Conservation (phyloP, 1,139 yeast species). For the Saccharomycopsis hybrid region DNA sequence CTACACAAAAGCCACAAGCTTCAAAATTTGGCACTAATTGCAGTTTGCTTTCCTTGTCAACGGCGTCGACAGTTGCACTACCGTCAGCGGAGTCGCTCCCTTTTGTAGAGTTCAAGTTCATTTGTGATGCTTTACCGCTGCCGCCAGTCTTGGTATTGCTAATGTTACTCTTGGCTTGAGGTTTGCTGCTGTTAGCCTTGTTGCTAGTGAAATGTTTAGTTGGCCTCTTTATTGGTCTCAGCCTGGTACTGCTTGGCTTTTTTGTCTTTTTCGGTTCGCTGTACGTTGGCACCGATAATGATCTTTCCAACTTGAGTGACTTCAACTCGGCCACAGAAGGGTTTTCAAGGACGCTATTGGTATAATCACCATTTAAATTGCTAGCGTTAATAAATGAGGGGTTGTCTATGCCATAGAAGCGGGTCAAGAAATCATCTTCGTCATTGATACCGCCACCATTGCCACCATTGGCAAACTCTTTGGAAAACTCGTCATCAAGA, state of each 20-base stretch:
- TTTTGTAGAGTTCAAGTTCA: too few relatives aligned
- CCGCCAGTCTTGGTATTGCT: background rate
- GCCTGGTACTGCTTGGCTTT: background rate
- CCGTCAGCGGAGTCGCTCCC: background rate
- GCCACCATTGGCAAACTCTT: background rate
- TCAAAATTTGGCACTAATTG: slow-evolving; percentile 6
- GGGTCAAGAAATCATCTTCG: background rate
- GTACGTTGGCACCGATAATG: slow-evolving; percentile 14
- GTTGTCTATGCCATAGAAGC: background rate
- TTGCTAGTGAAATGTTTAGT: background rate
- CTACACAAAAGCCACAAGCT: slow-evolving; percentile 21
- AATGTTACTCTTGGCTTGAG: background rate
- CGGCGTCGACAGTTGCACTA: background rate
- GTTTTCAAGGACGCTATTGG: background rate
- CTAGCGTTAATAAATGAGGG: background rate
- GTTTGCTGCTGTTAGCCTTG: background rate
- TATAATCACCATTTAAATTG: background rate
- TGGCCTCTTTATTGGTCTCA: slow-evolving; percentile 1
- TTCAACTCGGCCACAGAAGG: background rate
- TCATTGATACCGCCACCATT: background rate
- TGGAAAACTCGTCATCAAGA: too few relatives aligned
- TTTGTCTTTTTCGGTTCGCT: background rate
- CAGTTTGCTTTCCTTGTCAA: background rate
- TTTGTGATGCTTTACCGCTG: background rate
- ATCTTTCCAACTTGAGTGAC: slow-evolving; percentile 13